Conservation (phyloP, 2,329 filamentous ascomycete species). For the Phaeomoniella chlamydospora region DNA sequence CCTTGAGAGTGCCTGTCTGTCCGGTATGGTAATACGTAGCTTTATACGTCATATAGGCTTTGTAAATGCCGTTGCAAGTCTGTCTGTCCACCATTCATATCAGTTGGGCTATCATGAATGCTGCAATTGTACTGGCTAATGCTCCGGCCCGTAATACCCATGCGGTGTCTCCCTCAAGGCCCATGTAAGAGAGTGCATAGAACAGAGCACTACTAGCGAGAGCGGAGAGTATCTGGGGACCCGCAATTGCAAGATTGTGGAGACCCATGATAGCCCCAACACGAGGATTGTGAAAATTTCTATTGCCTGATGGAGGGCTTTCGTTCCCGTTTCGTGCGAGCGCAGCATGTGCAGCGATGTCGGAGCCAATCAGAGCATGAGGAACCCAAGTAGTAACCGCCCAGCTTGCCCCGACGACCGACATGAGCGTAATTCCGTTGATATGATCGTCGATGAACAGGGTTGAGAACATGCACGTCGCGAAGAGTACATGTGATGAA, state of each 20-base stretch:
- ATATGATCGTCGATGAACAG: neutral
- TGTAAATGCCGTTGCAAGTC: too few species aligned
- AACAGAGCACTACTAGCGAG: neutral
- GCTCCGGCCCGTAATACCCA: constrained; percentile 1
- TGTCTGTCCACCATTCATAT: too few species aligned
- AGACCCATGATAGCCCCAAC: constrained; percentile 1
- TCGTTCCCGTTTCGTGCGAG: too few species aligned
- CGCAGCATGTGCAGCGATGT: neutral
- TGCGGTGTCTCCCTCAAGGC: neutral
- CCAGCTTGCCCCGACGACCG: neutral
- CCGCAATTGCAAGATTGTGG: constrained; percentile 1
- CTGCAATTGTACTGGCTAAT: neutral
- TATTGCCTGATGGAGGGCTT: too few species aligned
- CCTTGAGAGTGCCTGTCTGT: too few species aligned
- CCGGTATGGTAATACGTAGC: too few species aligned
- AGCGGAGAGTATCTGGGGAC: constrained; percentile 1
- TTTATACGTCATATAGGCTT: too few species aligned
- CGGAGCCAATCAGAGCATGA: neutral
- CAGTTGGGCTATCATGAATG: too few species aligned
- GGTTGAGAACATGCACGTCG: constrained; percentile 1
- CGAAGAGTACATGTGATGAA: neutral
- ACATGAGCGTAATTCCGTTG: neutral
- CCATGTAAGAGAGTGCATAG: neutral
- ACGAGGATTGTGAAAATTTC: too few species aligned
- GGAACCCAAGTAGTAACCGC: constrained; percentile 1